Evolutionary conservation across 208 protist species (phyloP).

Genomic region (Jaenimonas drosophilae): DNA sequence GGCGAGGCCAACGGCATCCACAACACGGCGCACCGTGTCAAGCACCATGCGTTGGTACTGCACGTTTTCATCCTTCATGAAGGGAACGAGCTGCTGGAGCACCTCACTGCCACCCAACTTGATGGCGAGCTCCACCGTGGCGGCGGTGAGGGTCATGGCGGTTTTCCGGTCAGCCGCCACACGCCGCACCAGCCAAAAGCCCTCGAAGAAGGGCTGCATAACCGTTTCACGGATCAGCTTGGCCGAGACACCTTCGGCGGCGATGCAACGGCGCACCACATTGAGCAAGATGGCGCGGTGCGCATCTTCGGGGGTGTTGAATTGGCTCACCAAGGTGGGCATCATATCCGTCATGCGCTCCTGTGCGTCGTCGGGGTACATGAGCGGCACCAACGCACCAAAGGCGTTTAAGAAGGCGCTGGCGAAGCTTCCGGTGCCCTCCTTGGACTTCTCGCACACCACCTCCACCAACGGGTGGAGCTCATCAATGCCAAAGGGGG

Average conservation of each 20-base stretch:
- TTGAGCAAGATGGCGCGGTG: slow-evolving; percentile 99
- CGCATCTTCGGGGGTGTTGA: slow-evolving; percentile 95
- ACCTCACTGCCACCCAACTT: slow-evolving; percentile 94
- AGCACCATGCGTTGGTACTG: slow-evolving; percentile 95
- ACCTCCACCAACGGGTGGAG: slow-evolving; percentile 94
- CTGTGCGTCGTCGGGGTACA: slow-evolving; percentile 95
- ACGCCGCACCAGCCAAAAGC: slow-evolving; percentile 94
- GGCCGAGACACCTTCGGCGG: slow-evolving; percentile 94
- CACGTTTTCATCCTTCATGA: slow-evolving; percentile 98
- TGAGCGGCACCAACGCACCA: slow-evolving; percentile 98
- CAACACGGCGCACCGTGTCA: slow-evolving; percentile 86
- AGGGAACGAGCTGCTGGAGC: slow-evolving; percentile 88
- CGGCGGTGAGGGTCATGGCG: slow-evolving; percentile 89
- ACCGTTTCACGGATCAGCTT: slow-evolving; percentile 90
- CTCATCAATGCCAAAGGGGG: slow-evolving; percentile 98
- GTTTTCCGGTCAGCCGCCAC: slow-evolving; percentile 95
- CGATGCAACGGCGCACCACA: slow-evolving; percentile 97
- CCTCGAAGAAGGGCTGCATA: slow-evolving; percentile 84
- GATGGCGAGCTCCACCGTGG: slow-evolving; percentile 94
- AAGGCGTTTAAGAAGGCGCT: slow-evolving; percentile 98
- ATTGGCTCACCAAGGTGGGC: slow-evolving; percentile 90
- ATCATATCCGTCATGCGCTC: slow-evolving; percentile 97
- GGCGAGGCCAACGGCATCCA: slow-evolving; percentile 58
- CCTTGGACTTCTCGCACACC: slow-evolving; percentile 92
- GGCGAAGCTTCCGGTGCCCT: slow-evolving; percentile 92